Percentiles rank a stretch among this genome's conserved stretches.
These are phyloP conservation scores for Thermoascus crustaceus DNA, from an alignment of 2,329 filamentous ascomycete genomes.

Conservation along the genomic window DNA sequence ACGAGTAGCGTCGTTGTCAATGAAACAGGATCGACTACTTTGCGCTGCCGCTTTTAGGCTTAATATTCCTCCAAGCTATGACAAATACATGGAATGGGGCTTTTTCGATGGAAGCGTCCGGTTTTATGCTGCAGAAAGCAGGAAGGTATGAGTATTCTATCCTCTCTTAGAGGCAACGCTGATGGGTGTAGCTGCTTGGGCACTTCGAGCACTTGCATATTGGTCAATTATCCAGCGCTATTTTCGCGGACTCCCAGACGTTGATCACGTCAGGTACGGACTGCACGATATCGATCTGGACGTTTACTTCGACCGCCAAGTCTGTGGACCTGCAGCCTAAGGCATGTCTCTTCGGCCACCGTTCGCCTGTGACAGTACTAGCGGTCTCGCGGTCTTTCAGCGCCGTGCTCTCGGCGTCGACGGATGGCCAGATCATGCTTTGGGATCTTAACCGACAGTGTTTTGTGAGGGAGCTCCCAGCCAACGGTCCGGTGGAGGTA, in stretches of 20 bases:
- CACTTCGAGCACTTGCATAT: conserved; percentile 92
- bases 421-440: conserved; percentile 73
- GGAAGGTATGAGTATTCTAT: conserved; percentile 49
- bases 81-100: conserved; percentile 93
- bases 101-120: conserved; percentile 88
- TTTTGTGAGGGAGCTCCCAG: conserved; percentile 68
- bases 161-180: background rate
- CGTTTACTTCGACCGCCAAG: conserved; percentile 57
- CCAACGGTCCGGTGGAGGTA: conserved; percentile 44
- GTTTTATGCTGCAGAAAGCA: conserved; percentile 78
- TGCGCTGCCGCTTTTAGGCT: conserved; percentile 77
- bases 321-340: conserved; percentile 70
- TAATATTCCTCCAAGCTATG: conserved; percentile 76
- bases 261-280: conserved; percentile 88
- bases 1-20: conserved; percentile 67
- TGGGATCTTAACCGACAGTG: conserved; percentile 92
- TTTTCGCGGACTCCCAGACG: conserved; percentile 83
- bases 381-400: conserved; percentile 83
- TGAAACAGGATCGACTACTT: conserved; percentile 72
- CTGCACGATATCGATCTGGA: conserved; percentile 81
- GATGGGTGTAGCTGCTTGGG: conserved; percentile 52
- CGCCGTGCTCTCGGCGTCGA: conserved; percentile 73
- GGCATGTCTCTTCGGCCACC: conserved; percentile 83
- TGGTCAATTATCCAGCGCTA: conserved; percentile 73
- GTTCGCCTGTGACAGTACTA: conserved; percentile 70